Evolutionary conservation across 169 alveolate genomes (phyloP).

Genomic region (Plasmodium relictum): DNA sequence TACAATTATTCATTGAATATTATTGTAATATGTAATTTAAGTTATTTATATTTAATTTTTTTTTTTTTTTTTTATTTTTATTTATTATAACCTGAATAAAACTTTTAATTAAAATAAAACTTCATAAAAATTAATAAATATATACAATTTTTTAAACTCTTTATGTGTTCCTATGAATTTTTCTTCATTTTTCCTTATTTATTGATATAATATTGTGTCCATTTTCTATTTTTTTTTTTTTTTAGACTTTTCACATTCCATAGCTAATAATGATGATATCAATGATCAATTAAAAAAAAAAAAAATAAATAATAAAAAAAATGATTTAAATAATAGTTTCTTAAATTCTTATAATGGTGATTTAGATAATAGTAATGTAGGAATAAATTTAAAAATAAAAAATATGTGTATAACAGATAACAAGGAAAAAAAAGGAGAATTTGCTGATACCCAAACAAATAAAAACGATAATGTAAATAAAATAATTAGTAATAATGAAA

Average conservation of each 20-base stretch:
- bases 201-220: not conserved
- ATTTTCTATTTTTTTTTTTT: not conserved
- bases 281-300: constrained; percentile 50
- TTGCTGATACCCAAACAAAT: not conserved
- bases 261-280: constrained; percentile 35
- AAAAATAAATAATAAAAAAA: constrained; percentile 13
- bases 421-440: constrained; percentile 6
- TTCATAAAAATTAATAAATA: too few relatives aligned
- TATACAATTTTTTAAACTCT: too few relatives aligned
- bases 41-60: not conserved
- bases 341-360: constrained; percentile 53
- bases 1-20: too few relatives aligned
- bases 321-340: constrained; percentile 44
- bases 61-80: not conserved
- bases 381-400: constrained; percentile 59
- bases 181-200: not conserved
- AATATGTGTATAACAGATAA: constrained; percentile 23
- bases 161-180: not conserved
- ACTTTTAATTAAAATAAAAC: too few relatives aligned
- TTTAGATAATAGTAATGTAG: constrained; percentile 61
- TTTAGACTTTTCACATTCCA: constrained; percentile 38
- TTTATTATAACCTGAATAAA: not conserved
- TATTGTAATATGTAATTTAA: not conserved
- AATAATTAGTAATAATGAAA: not conserved
- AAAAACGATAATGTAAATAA: not conserved